Conservation (phyloP, 192 early-diverging fungal genomes). For the Coemansia sp. region DNA sequence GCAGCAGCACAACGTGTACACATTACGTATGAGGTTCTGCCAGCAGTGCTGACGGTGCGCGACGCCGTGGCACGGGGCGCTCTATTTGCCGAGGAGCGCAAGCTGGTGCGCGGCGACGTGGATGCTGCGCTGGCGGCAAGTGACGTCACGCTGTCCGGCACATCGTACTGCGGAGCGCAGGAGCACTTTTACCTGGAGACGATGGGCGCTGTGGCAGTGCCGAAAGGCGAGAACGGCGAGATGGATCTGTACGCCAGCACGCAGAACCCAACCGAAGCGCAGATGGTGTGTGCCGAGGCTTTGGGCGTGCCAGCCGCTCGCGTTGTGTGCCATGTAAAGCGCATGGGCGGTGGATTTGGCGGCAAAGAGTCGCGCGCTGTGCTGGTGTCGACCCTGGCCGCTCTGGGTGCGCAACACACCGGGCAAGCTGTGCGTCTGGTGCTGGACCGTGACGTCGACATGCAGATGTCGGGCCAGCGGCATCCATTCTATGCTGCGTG, state of each 20-base stretch:
- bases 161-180: slow-evolving; percentile 59
- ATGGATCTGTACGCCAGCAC: slow-evolving; percentile 76
- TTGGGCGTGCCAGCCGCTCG: slow-evolving; percentile 73
- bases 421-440: slow-evolving; percentile 69
- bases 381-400: slow-evolving; percentile 61
- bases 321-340: slow-evolving; percentile 74
- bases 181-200: slow-evolving; percentile 94
- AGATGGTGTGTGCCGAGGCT: slow-evolving; percentile 65
- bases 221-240: slow-evolving; percentile 74
- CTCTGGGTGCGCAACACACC: slow-evolving; percentile 69
- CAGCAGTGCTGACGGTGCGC: slow-evolving; percentile 73
- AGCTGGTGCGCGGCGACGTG: slow-evolving; percentile 65
- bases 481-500: slow-evolving; percentile 81
- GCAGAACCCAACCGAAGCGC: slow-evolving; percentile 76
- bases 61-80: slow-evolving; percentile 71
- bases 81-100: slow-evolving; percentile 58
- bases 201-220: slow-evolving; percentile 65
- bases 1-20: slow-evolving; percentile 68
- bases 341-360: slow-evolving; percentile 87
- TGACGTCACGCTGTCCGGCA: slow-evolving; percentile 59
- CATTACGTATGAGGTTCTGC: slow-evolving; percentile 70
- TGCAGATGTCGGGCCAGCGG: slow-evolving; percentile 69
- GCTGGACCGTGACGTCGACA: slow-evolving; percentile 85
- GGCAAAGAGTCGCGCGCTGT: slow-evolving; percentile 73
- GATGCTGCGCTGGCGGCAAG: slow-evolving; percentile 55